Percentiles rank a stretch among this genome's conserved stretches.
Conservation (phyloP, 192 early-diverging fungal genomes). For the Backusella psychrophila region DNA sequence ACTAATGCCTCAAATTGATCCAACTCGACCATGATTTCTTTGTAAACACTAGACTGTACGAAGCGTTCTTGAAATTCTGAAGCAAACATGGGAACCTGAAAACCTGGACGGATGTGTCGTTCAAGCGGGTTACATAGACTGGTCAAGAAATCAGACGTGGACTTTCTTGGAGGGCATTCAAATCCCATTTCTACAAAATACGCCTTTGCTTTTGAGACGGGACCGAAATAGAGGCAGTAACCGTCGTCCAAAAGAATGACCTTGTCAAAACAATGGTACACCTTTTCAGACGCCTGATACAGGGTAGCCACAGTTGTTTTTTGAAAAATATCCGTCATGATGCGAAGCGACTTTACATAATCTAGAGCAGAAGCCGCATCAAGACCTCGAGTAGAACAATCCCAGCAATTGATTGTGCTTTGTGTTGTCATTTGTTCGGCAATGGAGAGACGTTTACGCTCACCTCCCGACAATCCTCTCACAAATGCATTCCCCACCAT, state of each 20-base stretch:
- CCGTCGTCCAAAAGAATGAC: constrained; percentile 66
- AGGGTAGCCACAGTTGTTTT: constrained; percentile 57
- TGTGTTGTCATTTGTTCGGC: constrained; percentile 69
- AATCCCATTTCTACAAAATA: constrained; percentile 68
- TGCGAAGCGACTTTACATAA: constrained; percentile 50
- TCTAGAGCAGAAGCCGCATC: constrained; percentile 83
- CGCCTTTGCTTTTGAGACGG: constrained; percentile 48
- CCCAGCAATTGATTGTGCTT: constrained; percentile 55
- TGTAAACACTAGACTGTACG: constrained; percentile 40
- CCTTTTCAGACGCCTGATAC: constrained; percentile 72
- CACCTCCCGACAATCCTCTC: constrained; percentile 73
- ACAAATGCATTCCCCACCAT: constrained; percentile 72
- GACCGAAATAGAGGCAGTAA: constrained; percentile 68
- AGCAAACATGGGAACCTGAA: constrained; percentile 55
- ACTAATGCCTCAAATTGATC: constrained; percentile 40
- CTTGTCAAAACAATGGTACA: constrained; percentile 69
- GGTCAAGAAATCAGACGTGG: constrained; percentile 68
- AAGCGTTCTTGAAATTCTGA: constrained; percentile 64
- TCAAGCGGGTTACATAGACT: constrained; percentile 61
- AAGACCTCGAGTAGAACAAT: constrained; percentile 64
- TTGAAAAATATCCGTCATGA: constrained; percentile 9
- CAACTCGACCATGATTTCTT: constrained; percentile 37
- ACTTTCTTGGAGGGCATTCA: constrained; percentile 59
- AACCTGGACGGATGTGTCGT: constrained; percentile 47
- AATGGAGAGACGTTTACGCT: constrained; percentile 73